Percentiles rank a stretch among this genome's conserved stretches.
phyloP scores from a whole-genome alignment of 495 filamentous ascomycete species.

The Aspergillus heteromorphus region DNA sequence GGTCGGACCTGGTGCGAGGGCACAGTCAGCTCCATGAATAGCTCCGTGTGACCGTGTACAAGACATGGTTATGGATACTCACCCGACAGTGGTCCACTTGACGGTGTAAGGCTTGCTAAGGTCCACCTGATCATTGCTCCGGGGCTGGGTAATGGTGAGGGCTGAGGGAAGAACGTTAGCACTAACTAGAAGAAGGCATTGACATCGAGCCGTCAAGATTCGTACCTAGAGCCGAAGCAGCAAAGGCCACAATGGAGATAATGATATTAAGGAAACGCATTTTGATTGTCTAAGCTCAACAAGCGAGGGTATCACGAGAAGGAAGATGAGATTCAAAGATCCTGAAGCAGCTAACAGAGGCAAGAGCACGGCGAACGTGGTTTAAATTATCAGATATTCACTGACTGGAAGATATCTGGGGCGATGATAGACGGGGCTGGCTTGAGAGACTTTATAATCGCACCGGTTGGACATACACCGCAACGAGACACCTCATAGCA shows the following conservation, averaged over 20 bases:
- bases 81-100: conserved; percentile 15
- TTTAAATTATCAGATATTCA: not conserved
- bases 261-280: conserved; percentile 21
- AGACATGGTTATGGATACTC: not conserved
- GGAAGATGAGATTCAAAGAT: not conserved
- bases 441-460: not conserved
- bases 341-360: not conserved
- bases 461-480: conserved; percentile 3
- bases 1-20: conserved; percentile 21
- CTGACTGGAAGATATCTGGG: not conserved
- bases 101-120: conserved; percentile 19
- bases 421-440: not conserved
- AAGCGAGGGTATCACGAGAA: not conserved
- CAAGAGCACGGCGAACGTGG: not conserved
- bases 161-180: conserved; percentile 11
- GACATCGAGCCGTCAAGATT: conserved; percentile 4
- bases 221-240: conserved; percentile 18
- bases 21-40: not conserved
- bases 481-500: conserved; percentile 1
- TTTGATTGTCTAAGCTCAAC: conserved; percentile 3
- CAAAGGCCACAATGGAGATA: conserved; percentile 18
- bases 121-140: conserved; percentile 14
- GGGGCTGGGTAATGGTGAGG: conserved; percentile 15
- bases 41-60: not conserved
- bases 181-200: conserved; percentile 16